Conservation (phyloP, 108 stramenopile species). For the Chaetoceros tenuissimus region DNA sequence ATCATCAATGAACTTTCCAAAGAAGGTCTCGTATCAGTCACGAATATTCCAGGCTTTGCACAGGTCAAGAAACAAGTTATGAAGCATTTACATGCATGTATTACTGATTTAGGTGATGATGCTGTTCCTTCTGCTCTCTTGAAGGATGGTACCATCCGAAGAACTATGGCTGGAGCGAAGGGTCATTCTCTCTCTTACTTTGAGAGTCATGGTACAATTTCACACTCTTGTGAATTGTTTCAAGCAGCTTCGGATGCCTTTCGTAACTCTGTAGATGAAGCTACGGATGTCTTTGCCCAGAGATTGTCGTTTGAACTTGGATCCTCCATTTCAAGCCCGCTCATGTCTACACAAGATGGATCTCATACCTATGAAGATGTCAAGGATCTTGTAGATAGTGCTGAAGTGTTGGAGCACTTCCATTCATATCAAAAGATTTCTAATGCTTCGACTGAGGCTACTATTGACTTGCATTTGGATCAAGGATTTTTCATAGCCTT, state of each 20-base stretch:
- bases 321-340: constrained; percentile 3
- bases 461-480: constrained; percentile 70
- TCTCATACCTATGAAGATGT: constrained; percentile 17
- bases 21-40: neutral
- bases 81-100: no score
- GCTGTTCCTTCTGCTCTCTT: constrained; percentile 5
- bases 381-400: constrained; percentile 35
- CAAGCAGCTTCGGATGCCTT: constrained; percentile 7
- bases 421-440: constrained; percentile 52
- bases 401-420: constrained; percentile 81
- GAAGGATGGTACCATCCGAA: constrained; percentile 25
- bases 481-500: constrained; percentile 76
- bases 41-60: neutral
- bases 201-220: neutral
- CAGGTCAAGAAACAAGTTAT: no score
- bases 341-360: constrained; percentile 3
- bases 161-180: constrained; percentile 17
- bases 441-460: constrained; percentile 9
- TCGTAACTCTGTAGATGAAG: constrained; percentile 11
- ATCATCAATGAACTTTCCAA: no score
- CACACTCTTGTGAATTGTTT: constrained; percentile 18
- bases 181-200: neutral
- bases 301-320: neutral
- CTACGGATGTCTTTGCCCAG: constrained; percentile 15
- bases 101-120: neutral